Percentiles rank a stretch among this genome's conserved stretches.
Conservation (phyloP, 352 stramenopile species). For the Pythium monospermum region DNA sequence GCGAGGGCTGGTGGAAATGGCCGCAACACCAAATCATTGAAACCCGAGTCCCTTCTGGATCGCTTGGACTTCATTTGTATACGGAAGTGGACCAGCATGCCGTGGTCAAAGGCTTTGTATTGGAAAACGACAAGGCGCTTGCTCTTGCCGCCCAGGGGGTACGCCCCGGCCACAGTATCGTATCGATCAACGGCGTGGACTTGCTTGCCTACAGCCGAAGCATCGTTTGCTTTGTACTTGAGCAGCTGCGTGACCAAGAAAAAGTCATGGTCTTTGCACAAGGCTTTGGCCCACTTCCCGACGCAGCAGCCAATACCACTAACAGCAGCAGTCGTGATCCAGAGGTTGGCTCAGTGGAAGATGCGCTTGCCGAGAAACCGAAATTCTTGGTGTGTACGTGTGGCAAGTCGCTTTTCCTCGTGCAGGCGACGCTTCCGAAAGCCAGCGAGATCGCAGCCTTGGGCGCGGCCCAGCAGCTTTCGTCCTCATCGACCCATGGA, state of each 20-base stretch:
- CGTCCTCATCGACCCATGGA: too few relatives aligned
- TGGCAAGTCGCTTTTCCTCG: slow-evolving; percentile 46
- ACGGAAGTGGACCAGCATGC: slow-evolving; percentile 50
- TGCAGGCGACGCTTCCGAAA: slow-evolving; percentile 41
- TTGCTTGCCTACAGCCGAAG: slow-evolving; percentile 30
- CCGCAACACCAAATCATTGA: slow-evolving; percentile 27
- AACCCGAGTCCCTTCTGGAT: slow-evolving; percentile 32
- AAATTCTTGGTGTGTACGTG: slow-evolving; percentile 59
- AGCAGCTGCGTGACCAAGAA: slow-evolving; percentile 42
- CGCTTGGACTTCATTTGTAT: slow-evolving; percentile 55
- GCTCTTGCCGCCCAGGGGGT: slow-evolving; percentile 32
- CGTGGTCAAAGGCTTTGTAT: slow-evolving; percentile 49
- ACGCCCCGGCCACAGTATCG: slow-evolving; percentile 32
- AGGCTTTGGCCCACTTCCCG: slow-evolving; percentile 24
- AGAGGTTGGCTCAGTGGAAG: slow-evolving; percentile 18
- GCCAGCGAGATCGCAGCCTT: slow-evolving; percentile 54
- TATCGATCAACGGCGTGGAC: slow-evolving; percentile 54
- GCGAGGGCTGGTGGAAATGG: too few relatives aligned
- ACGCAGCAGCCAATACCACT: slow-evolving; percentile 13
- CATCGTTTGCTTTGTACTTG: slow-evolving; percentile 41
- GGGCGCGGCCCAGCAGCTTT: slow-evolving; percentile 32
- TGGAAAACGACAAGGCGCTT: slow-evolving; percentile 36
- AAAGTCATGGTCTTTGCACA: slow-evolving; percentile 52
- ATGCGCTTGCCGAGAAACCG: slow-evolving; percentile 31
- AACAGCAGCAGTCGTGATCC: too few relatives aligned